Conservation (phyloP, 1,139 yeast genomes). For the Blastobotrys serpentis region DNA sequence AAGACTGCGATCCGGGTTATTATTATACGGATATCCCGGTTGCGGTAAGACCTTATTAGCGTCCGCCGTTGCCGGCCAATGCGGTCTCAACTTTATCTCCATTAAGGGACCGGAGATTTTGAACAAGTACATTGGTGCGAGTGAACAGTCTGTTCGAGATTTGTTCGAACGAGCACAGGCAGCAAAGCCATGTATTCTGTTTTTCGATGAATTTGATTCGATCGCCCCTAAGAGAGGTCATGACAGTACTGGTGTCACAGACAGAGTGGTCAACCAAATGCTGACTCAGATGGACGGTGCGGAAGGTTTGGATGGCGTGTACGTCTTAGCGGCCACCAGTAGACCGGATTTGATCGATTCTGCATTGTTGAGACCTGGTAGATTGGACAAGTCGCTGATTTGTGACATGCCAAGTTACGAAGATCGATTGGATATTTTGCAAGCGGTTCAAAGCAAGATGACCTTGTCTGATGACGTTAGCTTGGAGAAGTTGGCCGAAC, state of each 20-base stretch:
- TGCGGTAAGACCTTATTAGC: conserved; percentile 95
- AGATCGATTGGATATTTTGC: conserved; percentile 73
- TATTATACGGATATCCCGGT: conserved; percentile 94
- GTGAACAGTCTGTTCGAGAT: conserved; percentile 92
- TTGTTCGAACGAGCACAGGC: conserved; percentile 91
- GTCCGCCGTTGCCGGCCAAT: conserved; percentile 90
- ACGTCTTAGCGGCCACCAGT: conserved; percentile 93
- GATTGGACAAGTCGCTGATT: conserved; percentile 86
- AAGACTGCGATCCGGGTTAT: conserved; percentile 81
- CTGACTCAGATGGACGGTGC: conserved; percentile 99
- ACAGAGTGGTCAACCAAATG: conserved; percentile 94
- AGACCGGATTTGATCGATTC: conserved; percentile 95
- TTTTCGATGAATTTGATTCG: conserved; percentile 95
- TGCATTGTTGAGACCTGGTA: conserved; percentile 91
- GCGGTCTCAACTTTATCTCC: conserved; percentile 90
- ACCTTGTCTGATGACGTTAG: conserved; percentile 48
- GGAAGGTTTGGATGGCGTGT: conserved; percentile 95
- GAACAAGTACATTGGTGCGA: conserved; percentile 95
- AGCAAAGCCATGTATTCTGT: conserved; percentile 89
- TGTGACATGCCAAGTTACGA: conserved; percentile 79
- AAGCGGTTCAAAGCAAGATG: conserved; percentile 52
- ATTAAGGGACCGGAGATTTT: conserved; percentile 96
- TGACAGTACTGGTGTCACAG: conserved; percentile 97
- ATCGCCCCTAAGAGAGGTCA: conserved; percentile 98
- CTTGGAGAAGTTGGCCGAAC: conserved; percentile 54